Conservation (phyloP, 768 basidiomycete species). For the Dacryopinax primogenitus region DNA sequence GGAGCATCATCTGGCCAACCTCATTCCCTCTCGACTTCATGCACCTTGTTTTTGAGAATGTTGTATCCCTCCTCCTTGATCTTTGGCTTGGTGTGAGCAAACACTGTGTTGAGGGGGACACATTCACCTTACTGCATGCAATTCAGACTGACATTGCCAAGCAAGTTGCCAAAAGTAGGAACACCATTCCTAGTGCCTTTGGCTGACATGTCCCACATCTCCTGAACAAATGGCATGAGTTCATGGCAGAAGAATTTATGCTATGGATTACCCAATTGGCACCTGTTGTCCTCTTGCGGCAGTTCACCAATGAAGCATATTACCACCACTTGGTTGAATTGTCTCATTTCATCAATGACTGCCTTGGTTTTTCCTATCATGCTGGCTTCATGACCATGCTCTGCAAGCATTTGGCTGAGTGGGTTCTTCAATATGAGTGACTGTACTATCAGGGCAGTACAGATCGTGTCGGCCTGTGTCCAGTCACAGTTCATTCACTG, state of each 20-base stretch:
- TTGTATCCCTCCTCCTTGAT: slow-evolving; percentile 33
- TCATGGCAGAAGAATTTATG: slow-evolving; percentile 7
- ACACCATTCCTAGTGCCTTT: slow-evolving; percentile 14
- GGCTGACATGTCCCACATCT: slow-evolving; percentile 12
- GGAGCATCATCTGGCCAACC: slow-evolving; percentile 27
- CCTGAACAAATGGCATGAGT: not conserved
- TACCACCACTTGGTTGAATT: not conserved
- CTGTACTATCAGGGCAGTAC: not conserved
- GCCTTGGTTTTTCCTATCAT: not conserved
- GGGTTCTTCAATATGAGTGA: slow-evolving; percentile 26
- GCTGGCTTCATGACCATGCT: not conserved
- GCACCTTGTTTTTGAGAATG: slow-evolving; percentile 38
- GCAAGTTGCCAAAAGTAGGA: not conserved
- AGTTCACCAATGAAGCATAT: not conserved
- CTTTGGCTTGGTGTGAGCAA: no score
- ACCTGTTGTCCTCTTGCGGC: slow-evolving; percentile 8
- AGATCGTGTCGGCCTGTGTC: slow-evolving; percentile 18
- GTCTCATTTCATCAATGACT: not conserved
- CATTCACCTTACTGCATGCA: not conserved
- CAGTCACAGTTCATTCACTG: slow-evolving; percentile 27
- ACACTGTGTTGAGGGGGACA: no score
- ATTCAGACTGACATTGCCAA: slow-evolving; percentile 11
- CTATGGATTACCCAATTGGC: slow-evolving; percentile 14
- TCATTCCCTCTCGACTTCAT: slow-evolving; percentile 39
- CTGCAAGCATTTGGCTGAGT: not conserved